A percentile compares a stretch with the other conserved stretches of the same genome.
Evolutionary conservation across 2,329 filamentous ascomycete species (phyloP).

Genomic region (Xylaria sp.): DNA sequence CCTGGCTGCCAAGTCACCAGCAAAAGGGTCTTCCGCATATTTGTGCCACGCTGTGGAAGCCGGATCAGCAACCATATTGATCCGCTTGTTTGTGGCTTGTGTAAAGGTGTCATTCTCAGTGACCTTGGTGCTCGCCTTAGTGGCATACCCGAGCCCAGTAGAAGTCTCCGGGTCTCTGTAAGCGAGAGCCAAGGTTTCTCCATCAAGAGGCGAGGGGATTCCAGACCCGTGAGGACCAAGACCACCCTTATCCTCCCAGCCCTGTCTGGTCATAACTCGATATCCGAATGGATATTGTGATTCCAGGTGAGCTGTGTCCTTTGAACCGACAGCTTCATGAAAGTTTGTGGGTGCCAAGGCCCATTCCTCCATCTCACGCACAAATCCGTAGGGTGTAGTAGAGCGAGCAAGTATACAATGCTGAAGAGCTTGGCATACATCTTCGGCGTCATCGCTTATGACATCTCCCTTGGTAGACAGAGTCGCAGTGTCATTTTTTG

Average conservation of each 20-base stretch:
- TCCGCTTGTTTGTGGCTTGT: background rate
- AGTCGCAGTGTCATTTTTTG: background rate
- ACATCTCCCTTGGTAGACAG: background rate
- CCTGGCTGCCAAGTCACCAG: constrained; percentile 1
- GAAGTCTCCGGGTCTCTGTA: background rate
- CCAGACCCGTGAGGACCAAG: constrained; percentile 20
- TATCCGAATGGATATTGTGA: constrained; percentile 19
- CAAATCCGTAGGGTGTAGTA: constrained; percentile 11
- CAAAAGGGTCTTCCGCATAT: constrained; percentile 1
- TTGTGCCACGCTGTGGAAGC: background rate
- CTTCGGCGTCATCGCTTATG: background rate
- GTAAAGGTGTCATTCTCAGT: background rate
- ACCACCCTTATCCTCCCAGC: constrained; percentile 7
- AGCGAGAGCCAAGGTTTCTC: background rate
- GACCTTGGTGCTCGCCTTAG: background rate
- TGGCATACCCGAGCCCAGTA: background rate
- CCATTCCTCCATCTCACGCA: constrained; percentile 6
- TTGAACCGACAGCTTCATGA: background rate
- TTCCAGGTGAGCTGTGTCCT: background rate
- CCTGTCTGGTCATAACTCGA: constrained; percentile 13
- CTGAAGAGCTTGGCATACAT: background rate
- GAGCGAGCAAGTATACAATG: background rate
- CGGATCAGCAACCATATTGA: background rate
- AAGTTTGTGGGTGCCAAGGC: background rate
- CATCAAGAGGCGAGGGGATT: constrained; percentile 18